These are phyloP conservation scores for Iris pallida DNA, from an alignment of 116 monocot species.

Conservation along the genomic window DNA sequence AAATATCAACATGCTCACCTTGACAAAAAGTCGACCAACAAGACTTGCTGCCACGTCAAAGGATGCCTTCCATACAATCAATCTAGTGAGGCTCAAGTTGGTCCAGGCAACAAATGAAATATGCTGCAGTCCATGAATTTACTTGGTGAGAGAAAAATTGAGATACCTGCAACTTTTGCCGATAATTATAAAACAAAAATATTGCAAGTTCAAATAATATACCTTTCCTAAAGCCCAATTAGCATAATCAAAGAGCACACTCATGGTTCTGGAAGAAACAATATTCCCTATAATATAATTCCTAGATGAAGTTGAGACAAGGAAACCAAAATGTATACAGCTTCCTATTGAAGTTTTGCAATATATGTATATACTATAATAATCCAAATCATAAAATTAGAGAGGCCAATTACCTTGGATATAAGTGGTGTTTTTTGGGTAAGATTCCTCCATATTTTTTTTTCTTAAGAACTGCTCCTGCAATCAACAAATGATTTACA, in stretches of 20 bases:
- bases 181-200: background rate
- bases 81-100: too few species aligned
- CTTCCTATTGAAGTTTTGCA: background rate
- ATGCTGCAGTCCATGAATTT: too few species aligned
- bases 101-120: too few species aligned
- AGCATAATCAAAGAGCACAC: slow-evolving; percentile 90
- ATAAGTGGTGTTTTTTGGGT: slow-evolving; percentile 88
- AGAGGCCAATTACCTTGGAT: slow-evolving; percentile 53
- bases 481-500: background rate
- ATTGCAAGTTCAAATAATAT: slow-evolving; percentile 4
- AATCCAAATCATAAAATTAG: background rate
- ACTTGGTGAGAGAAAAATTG: background rate
- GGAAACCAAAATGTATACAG: background rate
- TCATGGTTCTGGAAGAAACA: slow-evolving; percentile 70
- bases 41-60: too few species aligned
- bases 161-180: slow-evolving; percentile 81
- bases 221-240: slow-evolving; percentile 98
- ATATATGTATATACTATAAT: too few species aligned
- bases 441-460: slow-evolving; percentile 90
- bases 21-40: too few species aligned
- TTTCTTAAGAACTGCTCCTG: slow-evolving; percentile 82
- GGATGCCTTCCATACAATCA: too few species aligned
- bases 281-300: background rate
- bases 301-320: background rate
- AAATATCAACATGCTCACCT: too few species aligned